Evolutionary conservation across 495 filamentous ascomycete genomes (phyloP).

Genomic region (Neurospora sp.): DNA sequence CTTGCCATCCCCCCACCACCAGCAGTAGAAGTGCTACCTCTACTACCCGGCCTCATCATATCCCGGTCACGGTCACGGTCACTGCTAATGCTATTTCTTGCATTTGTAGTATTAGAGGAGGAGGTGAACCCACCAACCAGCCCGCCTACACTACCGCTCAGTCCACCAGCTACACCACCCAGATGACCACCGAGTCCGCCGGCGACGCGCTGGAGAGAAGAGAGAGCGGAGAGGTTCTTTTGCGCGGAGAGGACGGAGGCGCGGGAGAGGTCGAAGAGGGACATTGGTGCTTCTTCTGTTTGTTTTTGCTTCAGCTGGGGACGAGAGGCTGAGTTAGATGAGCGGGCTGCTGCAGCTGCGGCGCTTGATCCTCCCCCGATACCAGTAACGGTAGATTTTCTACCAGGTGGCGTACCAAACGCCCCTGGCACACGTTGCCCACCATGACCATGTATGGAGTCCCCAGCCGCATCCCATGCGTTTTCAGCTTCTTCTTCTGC

Average conservation of each 20-base stretch:
- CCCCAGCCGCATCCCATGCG: conserved; percentile 59
- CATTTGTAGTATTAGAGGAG: neutral
- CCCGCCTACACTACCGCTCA: conserved; percentile 4
- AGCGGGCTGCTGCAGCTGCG: conserved; percentile 11
- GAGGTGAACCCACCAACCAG: neutral
- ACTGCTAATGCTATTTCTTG: neutral
- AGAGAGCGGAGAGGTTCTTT: conserved; percentile 37
- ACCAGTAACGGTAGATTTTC: neutral
- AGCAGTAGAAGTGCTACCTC: neutral
- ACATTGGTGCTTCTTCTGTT: conserved; percentile 87
- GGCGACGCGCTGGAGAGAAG: conserved; percentile 28
- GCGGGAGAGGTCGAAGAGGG: conserved; percentile 82
- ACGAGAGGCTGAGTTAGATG: conserved; percentile 11
- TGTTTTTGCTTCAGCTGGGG: conserved; percentile 51
- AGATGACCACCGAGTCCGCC: conserved; percentile 1
- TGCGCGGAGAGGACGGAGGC: conserved; percentile 65
- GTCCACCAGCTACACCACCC: neutral
- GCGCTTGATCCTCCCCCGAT: conserved; percentile 5
- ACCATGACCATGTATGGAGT: conserved; percentile 45
- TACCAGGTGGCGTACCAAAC: conserved; percentile 30
- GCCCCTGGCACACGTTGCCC: conserved; percentile 33
- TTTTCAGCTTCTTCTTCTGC: conserved; percentile 66
- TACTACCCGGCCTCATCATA: neutral
- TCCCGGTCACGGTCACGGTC: neutral
- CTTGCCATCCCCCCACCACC: neutral